phyloP scores from a whole-genome alignment of 169 alveolate species.

The Miamiensis avidus region DNA sequence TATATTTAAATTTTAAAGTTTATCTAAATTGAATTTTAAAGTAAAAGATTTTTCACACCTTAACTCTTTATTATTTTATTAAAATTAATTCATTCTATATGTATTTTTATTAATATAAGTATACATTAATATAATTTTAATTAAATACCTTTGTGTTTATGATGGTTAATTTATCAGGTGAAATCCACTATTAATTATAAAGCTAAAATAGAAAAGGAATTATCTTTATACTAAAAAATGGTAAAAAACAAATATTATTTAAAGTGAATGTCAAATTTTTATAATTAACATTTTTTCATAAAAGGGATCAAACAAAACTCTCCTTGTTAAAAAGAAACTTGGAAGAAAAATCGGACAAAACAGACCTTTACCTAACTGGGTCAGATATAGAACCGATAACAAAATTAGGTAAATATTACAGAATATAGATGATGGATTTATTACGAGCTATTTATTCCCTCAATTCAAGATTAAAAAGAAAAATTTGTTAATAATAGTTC shows the following conservation, averaged over 20 bases:
- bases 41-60: no score
- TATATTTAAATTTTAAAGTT: no score
- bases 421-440: background rate
- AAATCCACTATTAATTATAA: background rate
- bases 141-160: no score
- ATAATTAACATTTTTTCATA: constrained; percentile 13
- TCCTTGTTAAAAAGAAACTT: constrained; percentile 90
- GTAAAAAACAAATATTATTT: background rate
- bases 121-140: no score
- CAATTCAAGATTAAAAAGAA: background rate
- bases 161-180: background rate
- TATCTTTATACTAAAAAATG: background rate
- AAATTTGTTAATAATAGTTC: no score
- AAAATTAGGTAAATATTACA: constrained; percentile 85
- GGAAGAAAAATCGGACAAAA: constrained; percentile 95
- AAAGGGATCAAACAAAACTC: constrained; percentile 92
- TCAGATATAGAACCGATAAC: constrained; percentile 92
- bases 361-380: constrained; percentile 97
- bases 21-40: no score
- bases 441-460: background rate
- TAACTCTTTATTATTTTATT: no score
- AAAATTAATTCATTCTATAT: no score
- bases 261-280: background rate
- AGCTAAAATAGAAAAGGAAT: background rate
- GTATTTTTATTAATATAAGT: no score